Conservation (phyloP, 2,329 filamentous ascomycete genomes). For the Neopestalotiopsis sp. region DNA sequence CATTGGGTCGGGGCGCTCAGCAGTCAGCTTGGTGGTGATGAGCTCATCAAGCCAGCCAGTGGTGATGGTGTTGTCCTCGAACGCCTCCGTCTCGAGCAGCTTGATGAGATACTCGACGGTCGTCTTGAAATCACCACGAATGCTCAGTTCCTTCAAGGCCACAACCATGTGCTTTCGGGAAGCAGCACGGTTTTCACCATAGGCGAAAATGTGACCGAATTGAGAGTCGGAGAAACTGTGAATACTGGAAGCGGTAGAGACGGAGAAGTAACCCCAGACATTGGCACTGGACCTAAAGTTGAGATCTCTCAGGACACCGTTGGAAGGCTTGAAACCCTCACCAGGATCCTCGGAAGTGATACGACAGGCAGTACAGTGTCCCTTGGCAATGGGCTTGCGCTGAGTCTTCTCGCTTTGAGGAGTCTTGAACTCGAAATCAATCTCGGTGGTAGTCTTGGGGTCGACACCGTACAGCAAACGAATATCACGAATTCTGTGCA, state of each 20-base stretch:
- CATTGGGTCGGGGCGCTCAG: slow-evolving; percentile 91
- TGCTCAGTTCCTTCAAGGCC: slow-evolving; percentile 96
- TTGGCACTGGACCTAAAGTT: slow-evolving; percentile 99
- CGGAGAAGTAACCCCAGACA: slow-evolving; percentile 99
- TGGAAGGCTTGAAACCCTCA: slow-evolving; percentile 99
- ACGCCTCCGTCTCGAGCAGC: slow-evolving; percentile 95
- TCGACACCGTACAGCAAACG: slow-evolving; percentile 95
- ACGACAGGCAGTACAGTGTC: slow-evolving; percentile 96
- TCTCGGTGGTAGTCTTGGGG: slow-evolving; percentile 81
- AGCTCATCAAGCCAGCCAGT: slow-evolving; percentile 99
- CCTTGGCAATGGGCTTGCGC: slow-evolving; percentile 89
- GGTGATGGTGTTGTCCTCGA: slow-evolving; percentile 98
- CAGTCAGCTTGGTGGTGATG: slow-evolving; percentile 96
- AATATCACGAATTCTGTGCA: slow-evolving; percentile 96
- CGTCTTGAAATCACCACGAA: slow-evolving; percentile 98
- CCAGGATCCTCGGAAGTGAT: slow-evolving; percentile 99
- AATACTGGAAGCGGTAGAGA: slow-evolving; percentile 93
- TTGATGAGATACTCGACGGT: slow-evolving; percentile 99
- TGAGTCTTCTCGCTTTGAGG: slow-evolving; percentile 84
- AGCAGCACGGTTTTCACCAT: slow-evolving; percentile 94
- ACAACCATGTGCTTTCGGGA: slow-evolving; percentile 99
- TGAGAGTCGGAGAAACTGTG: slow-evolving; percentile 99
- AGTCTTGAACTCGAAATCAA: slow-evolving; percentile 95
- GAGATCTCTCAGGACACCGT: slow-evolving; percentile 97
- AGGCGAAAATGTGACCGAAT: slow-evolving; percentile 99